Evolutionary conservation across 768 basidiomycete genomes (phyloP).

Genomic region (Flagelloscypha sp.): DNA sequence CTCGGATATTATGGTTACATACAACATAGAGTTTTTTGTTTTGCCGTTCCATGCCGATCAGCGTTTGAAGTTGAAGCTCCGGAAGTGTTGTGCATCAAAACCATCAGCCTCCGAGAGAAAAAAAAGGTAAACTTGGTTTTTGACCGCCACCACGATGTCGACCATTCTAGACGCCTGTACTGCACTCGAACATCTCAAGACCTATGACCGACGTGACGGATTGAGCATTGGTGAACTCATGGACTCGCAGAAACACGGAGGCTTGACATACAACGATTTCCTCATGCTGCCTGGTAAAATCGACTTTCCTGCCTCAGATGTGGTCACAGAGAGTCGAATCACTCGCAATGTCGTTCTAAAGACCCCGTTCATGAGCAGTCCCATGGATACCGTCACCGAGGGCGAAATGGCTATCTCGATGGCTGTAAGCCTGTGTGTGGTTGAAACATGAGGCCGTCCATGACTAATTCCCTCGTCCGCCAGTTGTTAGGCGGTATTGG

Average conservation of each 20-base stretch:
- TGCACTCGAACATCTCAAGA: constrained; percentile 69
- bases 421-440: constrained; percentile 51
- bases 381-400: constrained; percentile 99
- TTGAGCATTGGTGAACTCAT: constrained; percentile 80
- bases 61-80: too few relatives aligned
- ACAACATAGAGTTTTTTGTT: too few relatives aligned
- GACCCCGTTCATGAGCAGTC: constrained; percentile 94
- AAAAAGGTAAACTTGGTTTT: too few relatives aligned
- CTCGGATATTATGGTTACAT: too few relatives aligned
- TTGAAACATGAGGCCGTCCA: constrained; percentile 6
- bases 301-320: constrained; percentile 78
- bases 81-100: too few relatives aligned
- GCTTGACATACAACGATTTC: constrained; percentile 97
- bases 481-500: constrained; percentile 92
- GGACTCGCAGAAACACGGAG: constrained; percentile 78
- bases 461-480: constrained; percentile 11
- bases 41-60: too few relatives aligned
- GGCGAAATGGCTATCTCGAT: constrained; percentile 87
- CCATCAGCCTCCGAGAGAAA: too few relatives aligned
- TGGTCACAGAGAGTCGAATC: constrained; percentile 75
- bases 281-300: constrained; percentile 92
- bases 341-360: constrained; percentile 88
- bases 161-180: constrained; percentile 55
- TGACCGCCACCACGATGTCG: constrained; percentile 22
- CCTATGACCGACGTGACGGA: constrained; percentile 72